These are phyloP conservation scores for Tuber borchii DNA, from an alignment of 495 filamentous ascomycete genomes.

Conservation along the genomic window DNA sequence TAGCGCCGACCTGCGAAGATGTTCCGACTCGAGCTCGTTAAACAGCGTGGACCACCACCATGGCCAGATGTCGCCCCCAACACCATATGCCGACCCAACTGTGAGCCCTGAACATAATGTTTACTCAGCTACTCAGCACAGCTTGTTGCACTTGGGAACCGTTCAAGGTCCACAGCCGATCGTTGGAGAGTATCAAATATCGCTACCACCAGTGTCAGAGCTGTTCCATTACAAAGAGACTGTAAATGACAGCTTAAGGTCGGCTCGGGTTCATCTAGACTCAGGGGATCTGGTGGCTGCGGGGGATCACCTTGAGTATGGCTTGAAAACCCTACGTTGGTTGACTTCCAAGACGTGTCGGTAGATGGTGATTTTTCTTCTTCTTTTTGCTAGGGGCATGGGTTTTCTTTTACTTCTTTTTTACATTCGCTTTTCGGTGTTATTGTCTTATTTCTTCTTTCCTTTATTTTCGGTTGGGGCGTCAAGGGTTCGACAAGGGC, in stretches of 20 bases:
- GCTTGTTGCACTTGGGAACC: constrained; percentile 21
- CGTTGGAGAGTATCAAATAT: constrained; percentile 29
- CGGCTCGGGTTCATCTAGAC: constrained; percentile 28
- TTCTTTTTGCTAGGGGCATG: not conserved
- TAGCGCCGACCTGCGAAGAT: constrained; percentile 23
- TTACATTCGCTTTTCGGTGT: constrained; percentile 1
- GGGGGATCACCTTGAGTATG: constrained; percentile 30
- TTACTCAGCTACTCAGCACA: constrained; percentile 23
- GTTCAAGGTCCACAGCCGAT: constrained; percentile 27
- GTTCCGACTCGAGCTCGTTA: constrained; percentile 28
- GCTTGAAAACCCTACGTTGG: constrained; percentile 35
- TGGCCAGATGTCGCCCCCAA: constrained; percentile 18
- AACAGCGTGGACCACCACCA: constrained; percentile 26
- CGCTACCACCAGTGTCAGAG: constrained; percentile 31
- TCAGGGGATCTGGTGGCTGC: constrained; percentile 34
- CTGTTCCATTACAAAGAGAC: constrained; percentile 22
- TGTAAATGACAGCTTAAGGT: constrained; percentile 26
- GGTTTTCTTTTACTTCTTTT: not conserved
- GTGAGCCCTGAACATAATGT: constrained; percentile 28
- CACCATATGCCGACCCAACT: constrained; percentile 23
- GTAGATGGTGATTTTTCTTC: constrained; percentile 7
- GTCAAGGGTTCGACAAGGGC: constrained; percentile 2
- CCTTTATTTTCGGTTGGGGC: not conserved
- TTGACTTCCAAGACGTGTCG: constrained; percentile 15
- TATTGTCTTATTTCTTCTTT: not conserved